A percentile compares a stretch with the other conserved stretches of the same genome.
phyloP scores from a whole-genome alignment of 2,329 filamentous ascomycete species.

The Fusarium sp. region DNA sequence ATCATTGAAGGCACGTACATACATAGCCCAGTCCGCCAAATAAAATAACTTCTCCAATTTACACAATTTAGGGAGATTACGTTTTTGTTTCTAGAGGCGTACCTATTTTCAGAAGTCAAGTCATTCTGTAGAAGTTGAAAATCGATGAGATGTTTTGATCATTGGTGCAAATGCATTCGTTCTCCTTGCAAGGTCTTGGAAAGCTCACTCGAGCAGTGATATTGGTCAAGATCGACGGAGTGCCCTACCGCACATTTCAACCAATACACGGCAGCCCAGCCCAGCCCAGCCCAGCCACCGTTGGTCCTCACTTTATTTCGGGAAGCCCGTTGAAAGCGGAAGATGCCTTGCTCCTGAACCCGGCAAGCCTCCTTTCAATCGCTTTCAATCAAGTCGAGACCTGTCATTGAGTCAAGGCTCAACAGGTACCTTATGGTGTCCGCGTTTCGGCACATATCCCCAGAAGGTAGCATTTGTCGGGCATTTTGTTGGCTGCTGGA shows the following conservation, averaged over 20 bases:
- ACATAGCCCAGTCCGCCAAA: background rate
- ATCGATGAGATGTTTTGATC: background rate
- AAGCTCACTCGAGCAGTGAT: background rate
- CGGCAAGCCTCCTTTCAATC: background rate
- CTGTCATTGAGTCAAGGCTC: background rate
- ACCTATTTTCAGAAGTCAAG: background rate
- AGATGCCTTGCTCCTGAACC: background rate
- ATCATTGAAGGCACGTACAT: background rate
- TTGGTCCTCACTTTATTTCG: background rate
- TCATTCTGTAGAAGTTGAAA: background rate
- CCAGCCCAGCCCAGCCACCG: background rate
- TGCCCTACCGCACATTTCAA: background rate
- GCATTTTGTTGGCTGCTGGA: background rate
- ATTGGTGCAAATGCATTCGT: background rate
- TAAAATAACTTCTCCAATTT: background rate
- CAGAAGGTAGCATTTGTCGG: background rate
- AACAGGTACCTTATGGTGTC: background rate
- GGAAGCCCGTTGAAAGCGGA: slow-evolving; percentile 15
- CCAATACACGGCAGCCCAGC: background rate
- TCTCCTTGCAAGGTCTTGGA: background rate
- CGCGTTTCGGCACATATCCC: background rate
- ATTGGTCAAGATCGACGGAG: background rate
- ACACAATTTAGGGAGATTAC: background rate
- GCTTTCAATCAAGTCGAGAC: background rate
- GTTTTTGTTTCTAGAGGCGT: background rate